These are phyloP conservation scores for Royoungia palumana DNA, from an alignment of 768 basidiomycete genomes.

Conservation along the genomic window DNA sequence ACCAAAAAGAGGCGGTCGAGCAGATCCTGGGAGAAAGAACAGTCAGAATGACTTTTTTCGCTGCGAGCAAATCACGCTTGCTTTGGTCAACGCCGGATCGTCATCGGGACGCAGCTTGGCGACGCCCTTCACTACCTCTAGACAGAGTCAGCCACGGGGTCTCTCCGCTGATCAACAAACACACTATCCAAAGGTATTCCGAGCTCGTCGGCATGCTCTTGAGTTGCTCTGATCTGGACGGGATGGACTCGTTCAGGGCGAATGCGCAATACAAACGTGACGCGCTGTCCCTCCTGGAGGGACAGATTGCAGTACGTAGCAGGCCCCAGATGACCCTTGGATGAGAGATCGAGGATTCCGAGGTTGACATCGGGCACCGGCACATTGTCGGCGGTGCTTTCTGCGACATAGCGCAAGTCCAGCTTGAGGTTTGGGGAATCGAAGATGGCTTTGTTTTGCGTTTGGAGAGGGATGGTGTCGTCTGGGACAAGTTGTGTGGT, in stretches of 20 bases:
- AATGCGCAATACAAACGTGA: constrained; percentile 84
- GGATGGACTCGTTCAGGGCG: constrained; percentile 42
- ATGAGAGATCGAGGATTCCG: constrained; percentile 59
- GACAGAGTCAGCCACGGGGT: neutral
- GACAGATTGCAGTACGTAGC: constrained; percentile 56
- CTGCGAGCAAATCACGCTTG: constrained; percentile 18
- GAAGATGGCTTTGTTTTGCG: constrained; percentile 61
- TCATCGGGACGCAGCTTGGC: constrained; percentile 49
- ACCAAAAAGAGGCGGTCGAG: constrained; percentile 57
- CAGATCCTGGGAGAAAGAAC: constrained; percentile 44
- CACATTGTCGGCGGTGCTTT: constrained; percentile 52
- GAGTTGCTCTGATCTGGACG: constrained; percentile 29
- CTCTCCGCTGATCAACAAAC: constrained; percentile 8
- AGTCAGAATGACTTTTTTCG: neutral
- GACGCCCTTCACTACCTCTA: constrained; percentile 44
- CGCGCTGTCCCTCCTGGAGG: constrained; percentile 79
- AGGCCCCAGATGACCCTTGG: constrained; percentile 71
- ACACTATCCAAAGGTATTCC: constrained; percentile 46
- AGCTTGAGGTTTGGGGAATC: constrained; percentile 53
- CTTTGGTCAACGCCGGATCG: constrained; percentile 73
- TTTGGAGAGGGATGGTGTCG: constrained; percentile 37
- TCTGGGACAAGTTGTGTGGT: constrained; percentile 55
- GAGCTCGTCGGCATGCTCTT: constrained; percentile 39
- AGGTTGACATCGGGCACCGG: constrained; percentile 53
- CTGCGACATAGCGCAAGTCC: constrained; percentile 75